Evolutionary conservation across 768 basidiomycete genomes (phyloP).

Genomic region (Nevesoporus exiguus): DNA sequence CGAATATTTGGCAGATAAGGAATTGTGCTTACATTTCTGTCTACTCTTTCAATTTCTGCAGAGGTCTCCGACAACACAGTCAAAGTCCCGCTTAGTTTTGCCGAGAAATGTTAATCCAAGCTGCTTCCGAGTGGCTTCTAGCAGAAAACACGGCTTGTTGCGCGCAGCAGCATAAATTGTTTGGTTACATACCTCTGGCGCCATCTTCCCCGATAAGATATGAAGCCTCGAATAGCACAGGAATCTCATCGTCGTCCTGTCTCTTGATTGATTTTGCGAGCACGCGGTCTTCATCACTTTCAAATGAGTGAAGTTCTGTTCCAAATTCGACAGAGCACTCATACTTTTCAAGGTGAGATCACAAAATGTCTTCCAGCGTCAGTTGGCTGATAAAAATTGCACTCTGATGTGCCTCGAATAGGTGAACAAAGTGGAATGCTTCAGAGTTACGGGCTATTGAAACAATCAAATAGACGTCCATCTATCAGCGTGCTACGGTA

Average conservation of each 20-base stretch:
- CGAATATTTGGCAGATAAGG: not conserved
- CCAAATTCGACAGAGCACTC: conserved; percentile 40
- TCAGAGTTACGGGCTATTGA: conserved; percentile 37
- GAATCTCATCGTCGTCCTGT: conserved; percentile 17
- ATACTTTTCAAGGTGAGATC: too few relatives aligned
- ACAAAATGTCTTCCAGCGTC: conserved; percentile 26
- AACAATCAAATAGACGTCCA: too few relatives aligned
- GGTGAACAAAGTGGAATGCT: conserved; percentile 38
- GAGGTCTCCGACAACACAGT: conserved; percentile 37
- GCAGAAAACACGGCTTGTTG: too few relatives aligned
- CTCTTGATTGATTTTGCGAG: conserved; percentile 34
- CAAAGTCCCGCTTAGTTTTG: conserved; percentile 31
- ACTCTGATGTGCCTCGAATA: conserved; percentile 34
- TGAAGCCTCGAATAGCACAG: conserved; percentile 28
- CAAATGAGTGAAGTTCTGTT: conserved; percentile 43
- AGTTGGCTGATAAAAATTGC: conserved; percentile 27
- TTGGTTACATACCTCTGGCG: too few relatives aligned
- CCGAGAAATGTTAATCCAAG: conserved; percentile 43
- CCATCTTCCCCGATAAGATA: too few relatives aligned
- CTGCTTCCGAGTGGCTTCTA: conserved; percentile 36
- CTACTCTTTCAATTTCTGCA: conserved; percentile 26
- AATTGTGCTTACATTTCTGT: conserved; percentile 18
- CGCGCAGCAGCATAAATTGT: too few relatives aligned
- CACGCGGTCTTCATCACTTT: conserved; percentile 36
- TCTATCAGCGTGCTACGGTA: not conserved